A percentile compares a stretch with the other conserved stretches of the same genome.
Evolutionary conservation across 495 filamentous ascomycete genomes (phyloP).

Genomic region (Amphirosellinia nigrospora): DNA sequence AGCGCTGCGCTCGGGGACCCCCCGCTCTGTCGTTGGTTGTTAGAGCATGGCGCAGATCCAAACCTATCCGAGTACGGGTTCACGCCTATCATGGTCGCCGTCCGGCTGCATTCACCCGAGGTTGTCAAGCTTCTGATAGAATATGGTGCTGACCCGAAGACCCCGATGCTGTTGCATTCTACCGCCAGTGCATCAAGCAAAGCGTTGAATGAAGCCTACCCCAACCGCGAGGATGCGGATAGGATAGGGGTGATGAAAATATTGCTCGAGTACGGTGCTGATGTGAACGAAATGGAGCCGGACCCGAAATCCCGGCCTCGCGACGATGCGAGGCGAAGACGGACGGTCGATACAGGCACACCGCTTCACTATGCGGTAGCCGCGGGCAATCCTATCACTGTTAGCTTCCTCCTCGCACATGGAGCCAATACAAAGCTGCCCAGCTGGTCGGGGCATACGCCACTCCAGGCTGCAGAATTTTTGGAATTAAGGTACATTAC

Average conservation of each 20-base stretch:
- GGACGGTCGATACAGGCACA: constrained; percentile 27
- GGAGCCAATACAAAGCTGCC: constrained; percentile 28
- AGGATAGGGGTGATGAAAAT: constrained; percentile 30
- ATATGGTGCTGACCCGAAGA: constrained; percentile 28
- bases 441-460: constrained; percentile 28
- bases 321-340: constrained; percentile 24
- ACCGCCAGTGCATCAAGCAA: constrained; percentile 25
- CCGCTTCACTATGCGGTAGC: constrained; percentile 29
- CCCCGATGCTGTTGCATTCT: constrained; percentile 29
- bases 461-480: constrained; percentile 26
- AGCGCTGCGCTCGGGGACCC: constrained; percentile 26
- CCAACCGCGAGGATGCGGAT: constrained; percentile 24
- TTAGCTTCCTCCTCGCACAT: constrained; percentile 28
- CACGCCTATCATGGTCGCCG: constrained; percentile 30
- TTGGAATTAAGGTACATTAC: constrained; percentile 23
- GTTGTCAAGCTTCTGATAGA: constrained; percentile 26
- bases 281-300: constrained; percentile 32
- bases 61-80: constrained; percentile 28
- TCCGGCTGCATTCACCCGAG: constrained; percentile 26
- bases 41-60: constrained; percentile 28
- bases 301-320: constrained; percentile 27
- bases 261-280: constrained; percentile 26
- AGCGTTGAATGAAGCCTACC: constrained; percentile 22
- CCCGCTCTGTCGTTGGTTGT: constrained; percentile 27
- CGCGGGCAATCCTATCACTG: constrained; percentile 25